These are phyloP conservation scores for Kalanchoe fedtschenkoi DNA, from an alignment of 164 flowering plant species.

Conservation along the genomic window DNA sequence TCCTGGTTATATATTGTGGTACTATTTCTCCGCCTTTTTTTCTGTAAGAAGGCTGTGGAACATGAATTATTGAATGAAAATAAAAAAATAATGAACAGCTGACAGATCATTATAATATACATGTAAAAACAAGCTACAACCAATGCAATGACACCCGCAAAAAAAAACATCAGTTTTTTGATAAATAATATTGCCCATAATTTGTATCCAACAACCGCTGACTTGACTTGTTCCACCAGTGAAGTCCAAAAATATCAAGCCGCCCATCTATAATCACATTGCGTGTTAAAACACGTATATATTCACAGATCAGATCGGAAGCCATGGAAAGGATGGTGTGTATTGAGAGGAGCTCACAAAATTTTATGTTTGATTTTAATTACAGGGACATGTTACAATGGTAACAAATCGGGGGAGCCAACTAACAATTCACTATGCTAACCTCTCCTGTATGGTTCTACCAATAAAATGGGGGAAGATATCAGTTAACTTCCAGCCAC, in stretches of 20 bases:
- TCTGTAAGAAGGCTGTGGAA: too few relatives aligned
- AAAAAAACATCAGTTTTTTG: too few relatives aligned
- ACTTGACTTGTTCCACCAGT: not conserved
- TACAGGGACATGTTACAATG: slow-evolving; percentile 7
- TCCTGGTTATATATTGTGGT: too few relatives aligned
- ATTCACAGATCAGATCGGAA: not conserved
- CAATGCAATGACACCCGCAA: too few relatives aligned
- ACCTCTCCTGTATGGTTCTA: not conserved
- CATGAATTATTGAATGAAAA: too few relatives aligned
- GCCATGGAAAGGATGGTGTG: not conserved
- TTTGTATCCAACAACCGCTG: not conserved
- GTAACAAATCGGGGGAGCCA: not conserved
- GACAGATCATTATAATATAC: too few relatives aligned
- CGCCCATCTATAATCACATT: not conserved
- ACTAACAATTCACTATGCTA: not conserved
- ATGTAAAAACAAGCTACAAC: too few relatives aligned
- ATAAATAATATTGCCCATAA: too few relatives aligned
- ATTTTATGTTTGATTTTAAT: not conserved
- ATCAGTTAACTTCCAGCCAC: not conserved
- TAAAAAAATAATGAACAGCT: too few relatives aligned
- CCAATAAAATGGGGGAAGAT: not conserved
- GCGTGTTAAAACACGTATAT: not conserved
- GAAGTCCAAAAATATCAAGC: not conserved
- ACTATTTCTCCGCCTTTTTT: too few relatives aligned
- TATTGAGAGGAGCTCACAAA: not conserved